phyloP scores from a whole-genome alignment of 768 basidiomycete genomes.

The Pleurotus cornucopiae region DNA sequence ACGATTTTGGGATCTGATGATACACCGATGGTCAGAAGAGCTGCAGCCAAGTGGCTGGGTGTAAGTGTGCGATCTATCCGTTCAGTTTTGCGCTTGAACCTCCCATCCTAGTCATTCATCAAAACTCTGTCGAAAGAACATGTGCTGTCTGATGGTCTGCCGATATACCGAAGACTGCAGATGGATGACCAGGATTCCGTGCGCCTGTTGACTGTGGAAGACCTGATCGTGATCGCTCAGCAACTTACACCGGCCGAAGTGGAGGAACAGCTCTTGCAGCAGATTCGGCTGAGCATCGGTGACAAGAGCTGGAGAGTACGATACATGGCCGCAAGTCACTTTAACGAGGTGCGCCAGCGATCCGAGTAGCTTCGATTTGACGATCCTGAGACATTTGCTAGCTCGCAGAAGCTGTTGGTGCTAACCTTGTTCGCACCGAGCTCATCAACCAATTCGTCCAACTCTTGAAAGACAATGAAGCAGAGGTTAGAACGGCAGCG shows the following conservation, averaged over 20 bases:
- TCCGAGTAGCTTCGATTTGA: not conserved
- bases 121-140: conserved; percentile 76
- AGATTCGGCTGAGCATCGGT: conserved; percentile 81
- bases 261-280: conserved; percentile 83
- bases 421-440: conserved; percentile 89
- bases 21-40: conserved; percentile 97
- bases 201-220: conserved; percentile 90
- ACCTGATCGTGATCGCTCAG: conserved; percentile 88
- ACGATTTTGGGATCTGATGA: conserved; percentile 83
- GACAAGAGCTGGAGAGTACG: conserved; percentile 99
- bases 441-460: conserved; percentile 90
- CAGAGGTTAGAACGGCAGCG: conserved; percentile 95
- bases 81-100: conserved; percentile 9
- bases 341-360: conserved; percentile 70
- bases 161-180: conserved; percentile 91
- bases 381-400: conserved; percentile 22
- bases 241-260: conserved; percentile 84
- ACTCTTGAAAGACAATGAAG: conserved; percentile 96
- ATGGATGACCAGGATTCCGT: conserved; percentile 98
- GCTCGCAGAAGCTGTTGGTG: conserved; percentile 89
- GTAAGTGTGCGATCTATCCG: conserved; percentile 44
- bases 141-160: conserved; percentile 82
- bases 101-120: conserved; percentile 60
- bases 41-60: conserved; percentile 94
- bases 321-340: conserved; percentile 98